Conservation (phyloP, 225 moss, liverwort and hornwort species). For the Thuidium tamariscinum region DNA sequence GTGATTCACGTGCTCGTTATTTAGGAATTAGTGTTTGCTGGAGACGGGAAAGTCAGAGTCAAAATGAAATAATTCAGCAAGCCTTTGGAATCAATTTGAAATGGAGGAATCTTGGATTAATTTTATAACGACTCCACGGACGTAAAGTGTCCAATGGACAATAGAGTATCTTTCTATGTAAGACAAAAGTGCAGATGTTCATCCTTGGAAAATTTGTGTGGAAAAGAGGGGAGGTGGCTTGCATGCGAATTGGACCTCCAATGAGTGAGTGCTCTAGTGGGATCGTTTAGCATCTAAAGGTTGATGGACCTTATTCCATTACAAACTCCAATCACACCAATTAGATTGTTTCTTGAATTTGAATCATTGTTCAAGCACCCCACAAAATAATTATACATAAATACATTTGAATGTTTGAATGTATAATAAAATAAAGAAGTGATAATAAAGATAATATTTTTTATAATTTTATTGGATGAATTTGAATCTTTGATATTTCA, state of each 20-base stretch:
- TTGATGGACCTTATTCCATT: neutral
- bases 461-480: neutral
- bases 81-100: neutral
- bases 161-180: no score
- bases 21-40: neutral
- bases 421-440: no score
- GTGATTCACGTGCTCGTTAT: neutral
- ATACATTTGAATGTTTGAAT: neutral
- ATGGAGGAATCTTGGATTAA: neutral
- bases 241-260: accelerated
- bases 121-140: neutral
- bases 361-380: neutral
- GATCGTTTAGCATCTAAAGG: no score
- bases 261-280: no score
- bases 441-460: no score
- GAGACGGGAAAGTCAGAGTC: neutral
- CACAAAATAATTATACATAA: accelerated
- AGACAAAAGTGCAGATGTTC: neutral
- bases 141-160: no score
- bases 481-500: no score
- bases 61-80: neutral
- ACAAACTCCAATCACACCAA: neutral
- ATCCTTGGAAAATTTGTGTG: neutral
- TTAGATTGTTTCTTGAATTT: neutral
- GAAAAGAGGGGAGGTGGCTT: no score